Percentiles rank a stretch among this genome's conserved stretches.
These are phyloP conservation scores for Dionaea muscipula DNA, from an alignment of 179 eudicot species.

Conservation along the genomic window DNA sequence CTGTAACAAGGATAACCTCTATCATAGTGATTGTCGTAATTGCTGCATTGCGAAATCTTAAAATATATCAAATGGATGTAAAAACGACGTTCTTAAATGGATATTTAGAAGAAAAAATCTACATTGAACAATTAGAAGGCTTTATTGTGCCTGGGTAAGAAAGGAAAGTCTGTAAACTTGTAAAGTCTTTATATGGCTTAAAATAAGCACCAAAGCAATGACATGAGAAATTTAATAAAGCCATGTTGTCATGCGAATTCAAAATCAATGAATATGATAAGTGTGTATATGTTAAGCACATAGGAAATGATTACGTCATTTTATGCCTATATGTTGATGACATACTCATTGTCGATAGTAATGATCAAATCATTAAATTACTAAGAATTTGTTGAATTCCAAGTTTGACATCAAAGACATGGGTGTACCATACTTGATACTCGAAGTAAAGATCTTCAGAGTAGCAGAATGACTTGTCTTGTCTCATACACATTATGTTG, in stretches of 20 bases:
- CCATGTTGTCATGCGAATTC: neutral
- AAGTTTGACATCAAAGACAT: neutral
- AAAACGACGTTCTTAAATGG: neutral
- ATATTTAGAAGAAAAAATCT: neutral
- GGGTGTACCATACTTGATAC: too few relatives aligned
- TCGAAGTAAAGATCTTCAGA: too few relatives aligned
- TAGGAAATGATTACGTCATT: neutral
- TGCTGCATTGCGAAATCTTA: neutral
- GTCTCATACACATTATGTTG: neutral
- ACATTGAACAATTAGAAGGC: neutral
- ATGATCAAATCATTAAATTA: neutral
- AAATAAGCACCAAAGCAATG: neutral
- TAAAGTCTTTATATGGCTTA: neutral
- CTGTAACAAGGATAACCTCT: neutral
- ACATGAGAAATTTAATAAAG: neutral
- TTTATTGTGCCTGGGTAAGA: neutral
- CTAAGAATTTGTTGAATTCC: neutral
- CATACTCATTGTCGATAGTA: neutral
- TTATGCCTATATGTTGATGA: neutral
- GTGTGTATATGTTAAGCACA: neutral
- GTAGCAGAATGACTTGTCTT: neutral
- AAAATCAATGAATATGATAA: neutral
- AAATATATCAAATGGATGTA: conserved; percentile 1
- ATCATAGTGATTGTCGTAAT: neutral
- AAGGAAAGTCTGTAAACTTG: neutral